These are phyloP conservation scores for Candida labiduridarum DNA, from an alignment of 1,139 yeast genomes.

Conservation along the genomic window DNA sequence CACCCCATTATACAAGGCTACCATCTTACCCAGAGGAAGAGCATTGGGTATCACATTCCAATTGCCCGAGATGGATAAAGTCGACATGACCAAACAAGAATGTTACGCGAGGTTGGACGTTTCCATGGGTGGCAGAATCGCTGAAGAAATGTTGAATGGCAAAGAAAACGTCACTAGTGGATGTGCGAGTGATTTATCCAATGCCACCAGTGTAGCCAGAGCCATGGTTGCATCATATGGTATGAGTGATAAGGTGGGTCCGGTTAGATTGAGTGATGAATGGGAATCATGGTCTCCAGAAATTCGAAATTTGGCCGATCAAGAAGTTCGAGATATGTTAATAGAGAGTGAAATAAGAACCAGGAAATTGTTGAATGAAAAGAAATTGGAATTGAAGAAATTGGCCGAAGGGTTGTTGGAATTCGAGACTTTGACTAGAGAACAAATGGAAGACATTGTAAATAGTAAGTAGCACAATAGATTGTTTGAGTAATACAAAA, in stretches of 20 bases:
- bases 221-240: slow-evolving; percentile 98
- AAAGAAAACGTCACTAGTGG: slow-evolving; percentile 92
- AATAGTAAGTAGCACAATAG: not conserved
- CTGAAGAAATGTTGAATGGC: slow-evolving; percentile 92
- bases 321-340: slow-evolving; percentile 79
- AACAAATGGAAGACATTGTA: slow-evolving; percentile 78
- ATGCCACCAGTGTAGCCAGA: slow-evolving; percentile 90
- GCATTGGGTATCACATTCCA: slow-evolving; percentile 97
- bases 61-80: slow-evolving; percentile 97
- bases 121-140: slow-evolving; percentile 98
- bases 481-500: slow-evolving; percentile 51
- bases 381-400: slow-evolving; percentile 73
- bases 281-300: slow-evolving; percentile 96
- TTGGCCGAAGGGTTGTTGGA: slow-evolving; percentile 92
- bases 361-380: slow-evolving; percentile 62
- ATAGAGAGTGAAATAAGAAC: slow-evolving; percentile 81
- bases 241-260: slow-evolving; percentile 93
- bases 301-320: slow-evolving; percentile 86
- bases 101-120: slow-evolving; percentile 92
- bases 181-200: slow-evolving; percentile 86
- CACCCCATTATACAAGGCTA: slow-evolving; percentile 93
- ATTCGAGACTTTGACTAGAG: slow-evolving; percentile 90
- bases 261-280: slow-evolving; percentile 80
- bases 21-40: slow-evolving; percentile 94
- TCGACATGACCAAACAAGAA: slow-evolving; percentile 86